Percentiles rank a stretch among this genome's conserved stretches.
phyloP scores from a whole-genome alignment of 352 stramenopile genomes.

The Pythium guiyangense region DNA sequence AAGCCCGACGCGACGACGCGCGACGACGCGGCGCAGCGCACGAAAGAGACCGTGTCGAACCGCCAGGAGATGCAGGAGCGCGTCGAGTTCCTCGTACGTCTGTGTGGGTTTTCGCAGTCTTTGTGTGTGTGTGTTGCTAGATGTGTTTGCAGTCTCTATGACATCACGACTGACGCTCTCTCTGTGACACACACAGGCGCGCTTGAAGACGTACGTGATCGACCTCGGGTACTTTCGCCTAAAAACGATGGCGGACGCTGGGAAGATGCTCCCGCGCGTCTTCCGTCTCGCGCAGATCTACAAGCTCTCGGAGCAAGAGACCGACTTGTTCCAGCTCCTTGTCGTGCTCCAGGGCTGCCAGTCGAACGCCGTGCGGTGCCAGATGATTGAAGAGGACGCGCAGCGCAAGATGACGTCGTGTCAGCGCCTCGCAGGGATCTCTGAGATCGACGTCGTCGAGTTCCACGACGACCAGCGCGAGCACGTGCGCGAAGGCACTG shows the following conservation, averaged over 20 bases:
- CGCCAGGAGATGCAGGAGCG: conserved; percentile 76
- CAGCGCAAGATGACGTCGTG: conserved; percentile 70
- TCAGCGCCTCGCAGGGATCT: conserved; percentile 71
- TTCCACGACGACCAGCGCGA: conserved; percentile 83
- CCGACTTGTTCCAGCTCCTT: conserved; percentile 74
- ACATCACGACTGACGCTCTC: not conserved
- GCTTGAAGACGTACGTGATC: conserved; percentile 56
- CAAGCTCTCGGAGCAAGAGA: conserved; percentile 67
- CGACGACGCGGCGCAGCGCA: not conserved
- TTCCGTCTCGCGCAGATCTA: conserved; percentile 74
- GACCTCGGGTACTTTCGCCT: conserved; percentile 52
- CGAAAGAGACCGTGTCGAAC: conserved; percentile 58
- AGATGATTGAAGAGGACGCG: conserved; percentile 82
- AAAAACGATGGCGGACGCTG: conserved; percentile 29
- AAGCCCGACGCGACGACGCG: conserved; percentile 70
- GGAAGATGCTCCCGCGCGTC: conserved; percentile 43
- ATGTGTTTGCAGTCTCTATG: not conserved
- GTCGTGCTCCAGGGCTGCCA: conserved; percentile 82
- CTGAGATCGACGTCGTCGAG: conserved; percentile 81
- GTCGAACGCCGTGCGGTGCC: conserved; percentile 77
- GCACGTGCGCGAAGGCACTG: conserved; percentile 85
- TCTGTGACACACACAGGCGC: conserved; percentile 8
- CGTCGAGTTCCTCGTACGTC: conserved; percentile 50
- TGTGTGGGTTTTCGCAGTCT: not conserved
- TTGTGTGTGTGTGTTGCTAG: not conserved